A percentile compares a stretch with the other conserved stretches of the same genome.
These are phyloP conservation scores for Eleusine indica DNA, from an alignment of 176 grass and related monocot species.

Conservation along the genomic window DNA sequence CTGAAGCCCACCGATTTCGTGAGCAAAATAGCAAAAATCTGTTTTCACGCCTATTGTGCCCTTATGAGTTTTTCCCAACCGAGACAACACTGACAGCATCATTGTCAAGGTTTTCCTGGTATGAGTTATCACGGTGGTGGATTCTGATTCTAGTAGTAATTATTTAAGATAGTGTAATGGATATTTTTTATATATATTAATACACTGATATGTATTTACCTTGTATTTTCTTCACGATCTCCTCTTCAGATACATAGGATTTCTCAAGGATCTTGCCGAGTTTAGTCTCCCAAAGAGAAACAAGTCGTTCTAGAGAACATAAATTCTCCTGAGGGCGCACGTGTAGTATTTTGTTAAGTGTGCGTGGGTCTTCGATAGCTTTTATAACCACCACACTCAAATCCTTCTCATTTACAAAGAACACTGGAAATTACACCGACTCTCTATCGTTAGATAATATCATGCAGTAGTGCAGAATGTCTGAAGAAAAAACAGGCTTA, in stretches of 20 bases:
- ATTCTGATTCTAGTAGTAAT: too few relatives aligned
- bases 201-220: neutral
- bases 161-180: too few relatives aligned
- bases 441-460: neutral
- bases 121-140: too few relatives aligned
- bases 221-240: conserved; percentile 41
- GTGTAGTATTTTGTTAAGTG: conserved; percentile 46
- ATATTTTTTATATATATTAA: too few relatives aligned
- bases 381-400: conserved; percentile 9
- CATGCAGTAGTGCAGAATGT: too few relatives aligned
- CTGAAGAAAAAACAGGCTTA: too few relatives aligned
- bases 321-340: conserved; percentile 29
- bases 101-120: too few relatives aligned
- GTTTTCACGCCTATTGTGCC: too few relatives aligned
- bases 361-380: conserved; percentile 44
- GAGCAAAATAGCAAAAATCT: too few relatives aligned
- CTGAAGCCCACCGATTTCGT: too few relatives aligned
- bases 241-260: conserved; percentile 40
- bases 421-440: neutral
- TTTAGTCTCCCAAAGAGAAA: conserved; percentile 53
- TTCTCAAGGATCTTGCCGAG: conserved; percentile 39
- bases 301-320: conserved; percentile 28
- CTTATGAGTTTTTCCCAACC: too few relatives aligned
- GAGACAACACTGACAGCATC: too few relatives aligned
- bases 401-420: conserved; percentile 15